Evolutionary conservation across 139 green algal genomes (phyloP), one percentile per base, ranked within the genome.

Genomic region (Chlorella sp.): DNA sequence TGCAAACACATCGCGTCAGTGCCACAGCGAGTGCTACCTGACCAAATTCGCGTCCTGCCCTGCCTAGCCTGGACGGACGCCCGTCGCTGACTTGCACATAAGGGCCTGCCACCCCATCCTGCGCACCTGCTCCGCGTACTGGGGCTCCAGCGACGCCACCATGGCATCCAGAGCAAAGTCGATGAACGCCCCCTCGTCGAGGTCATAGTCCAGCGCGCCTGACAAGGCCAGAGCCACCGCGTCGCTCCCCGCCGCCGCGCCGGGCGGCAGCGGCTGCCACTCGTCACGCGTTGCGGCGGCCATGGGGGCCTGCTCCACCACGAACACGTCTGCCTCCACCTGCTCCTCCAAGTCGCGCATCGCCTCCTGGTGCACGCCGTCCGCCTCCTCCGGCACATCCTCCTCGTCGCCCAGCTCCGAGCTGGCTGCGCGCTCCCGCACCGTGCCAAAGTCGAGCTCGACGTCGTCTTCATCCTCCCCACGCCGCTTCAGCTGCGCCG

Each of bases 161-260:
- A 74, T 74, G 30, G 69, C 69, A 32, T 66, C 49, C 33, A 74
- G 27, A 24, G 69, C 69, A 50, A 67, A 74, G 50, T 72, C 67
- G 35, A 72, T 62, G 67, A 64, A 72, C 10, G 32, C 5, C 2
- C 61, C 61, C 2, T 67, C 61, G 29, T 67, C 61, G n/a, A 67
- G 61, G 3, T 67, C 61, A 67, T 34, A 67, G 29, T 69, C 63
- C 32, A 69, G 32, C 27, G 24, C 32, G 3, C 32, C 63, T 31
- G 31, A 50, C 31, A 50, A 4, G 2, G 63, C 32, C 5, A 51
- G 31, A 5, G 31, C 31, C 4, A 49, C 63, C 63, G 32, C 63
- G 32, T 27, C 55, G 14, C 14, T 10, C 27, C 14, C 24, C 24
- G 22, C 24, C n/a, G n/a, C n/a, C n/a, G n/a, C n/a, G n/a, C n/a